Conservation (phyloP, 352 stramenopile genomes). For the Phytophthora constricta region DNA sequence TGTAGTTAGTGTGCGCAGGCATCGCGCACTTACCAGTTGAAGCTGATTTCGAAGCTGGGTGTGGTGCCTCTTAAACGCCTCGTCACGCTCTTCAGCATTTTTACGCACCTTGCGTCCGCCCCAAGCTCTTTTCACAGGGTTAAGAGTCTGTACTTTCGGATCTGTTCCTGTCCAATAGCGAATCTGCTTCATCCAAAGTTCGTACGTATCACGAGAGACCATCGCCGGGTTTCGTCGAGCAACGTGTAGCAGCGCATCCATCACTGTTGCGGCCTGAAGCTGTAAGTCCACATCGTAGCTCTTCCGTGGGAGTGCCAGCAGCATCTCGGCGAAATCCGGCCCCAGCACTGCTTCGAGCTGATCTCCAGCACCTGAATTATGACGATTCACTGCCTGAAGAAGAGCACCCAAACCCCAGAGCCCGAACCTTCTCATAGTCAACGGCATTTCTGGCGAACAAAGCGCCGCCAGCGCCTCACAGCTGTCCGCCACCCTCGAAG, state of each 20-base stretch:
- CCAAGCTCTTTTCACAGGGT: slow-evolving; percentile 22
- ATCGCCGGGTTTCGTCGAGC: slow-evolving; percentile 42
- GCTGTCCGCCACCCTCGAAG: slow-evolving; percentile 13
- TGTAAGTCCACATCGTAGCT: slow-evolving; percentile 40
- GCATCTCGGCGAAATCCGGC: slow-evolving; percentile 37
- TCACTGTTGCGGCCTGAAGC: slow-evolving; percentile 46
- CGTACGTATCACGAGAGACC: slow-evolving; percentile 51
- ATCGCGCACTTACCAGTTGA: slow-evolving; percentile 51
- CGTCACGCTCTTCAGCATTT: slow-evolving; percentile 3
- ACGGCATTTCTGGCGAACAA: slow-evolving; percentile 64
- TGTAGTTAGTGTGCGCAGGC: slow-evolving; percentile 59
- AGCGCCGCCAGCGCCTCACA: slow-evolving; percentile 49
- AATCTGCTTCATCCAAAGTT: slow-evolving; percentile 73
- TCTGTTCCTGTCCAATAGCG: slow-evolving; percentile 42
- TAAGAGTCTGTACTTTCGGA: slow-evolving; percentile 1
- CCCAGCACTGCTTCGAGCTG: slow-evolving; percentile 49
- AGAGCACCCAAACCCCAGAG: slow-evolving; percentile 48
- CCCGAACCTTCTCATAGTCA: slow-evolving; percentile 53
- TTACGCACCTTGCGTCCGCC: slow-evolving; percentile 18
- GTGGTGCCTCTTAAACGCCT: slow-evolving; percentile 1
- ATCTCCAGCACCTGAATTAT: slow-evolving; percentile 22
- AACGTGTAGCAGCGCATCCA: slow-evolving; percentile 57
- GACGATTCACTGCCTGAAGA: slow-evolving; percentile 35
- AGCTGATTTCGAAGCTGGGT: slow-evolving; percentile 30
- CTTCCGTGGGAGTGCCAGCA: slow-evolving; percentile 50